Evolutionary conservation across 208 protist genomes (phyloP), one percentile per base, ranked within the genome.

Genomic region (Strigomonas oncopelti): DNA sequence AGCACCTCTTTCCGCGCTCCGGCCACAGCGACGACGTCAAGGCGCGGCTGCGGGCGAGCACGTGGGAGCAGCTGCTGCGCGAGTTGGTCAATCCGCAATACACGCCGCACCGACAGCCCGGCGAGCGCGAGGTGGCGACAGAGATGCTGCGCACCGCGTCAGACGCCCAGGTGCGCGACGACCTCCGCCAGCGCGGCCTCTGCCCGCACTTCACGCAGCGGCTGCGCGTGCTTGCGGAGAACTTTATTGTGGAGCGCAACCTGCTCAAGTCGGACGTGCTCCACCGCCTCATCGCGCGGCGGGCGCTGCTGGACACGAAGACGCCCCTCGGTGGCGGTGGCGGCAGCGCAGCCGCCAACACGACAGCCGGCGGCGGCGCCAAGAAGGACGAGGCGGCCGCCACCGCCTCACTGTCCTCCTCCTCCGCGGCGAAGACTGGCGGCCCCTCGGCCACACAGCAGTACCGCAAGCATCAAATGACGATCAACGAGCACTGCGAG

Each of bases 211-310:
- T 92, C 27, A 31, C 72, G 22, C 76, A 74, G 22, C 84, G 87
- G 1, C 71, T 95, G 65, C 81, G 85, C 8, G 80, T 82, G 53
- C 69, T 95, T 13, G 76, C 82, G 0, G 85, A 95, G 72, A 67
- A 70, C 16, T 95, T 88, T 76, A 81, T 95, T 62, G 74, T 84
- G 27, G 55, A 72, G 4, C 68, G 88, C 48, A 67, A 84, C 46
- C 79, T 95, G 13, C 76, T 94, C 2, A 76, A 78, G 52, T 75
- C 74, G 2, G 85, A 90, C 29, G 60, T 91, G 31, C 72, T 94
- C 25, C 78, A 81, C 52, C 69, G 48, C 22, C 53, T 71, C 22
- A 28, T 53, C 20, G 51, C 24, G 38, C 64, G 48, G 9, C 34
- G 48, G 27, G 18, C n/a, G 24, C 45, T 9, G 38, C 57, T 34